Evolutionary conservation across 495 filamentous ascomycete species (phyloP).

Genomic region (Clavariopsis aquatica): DNA sequence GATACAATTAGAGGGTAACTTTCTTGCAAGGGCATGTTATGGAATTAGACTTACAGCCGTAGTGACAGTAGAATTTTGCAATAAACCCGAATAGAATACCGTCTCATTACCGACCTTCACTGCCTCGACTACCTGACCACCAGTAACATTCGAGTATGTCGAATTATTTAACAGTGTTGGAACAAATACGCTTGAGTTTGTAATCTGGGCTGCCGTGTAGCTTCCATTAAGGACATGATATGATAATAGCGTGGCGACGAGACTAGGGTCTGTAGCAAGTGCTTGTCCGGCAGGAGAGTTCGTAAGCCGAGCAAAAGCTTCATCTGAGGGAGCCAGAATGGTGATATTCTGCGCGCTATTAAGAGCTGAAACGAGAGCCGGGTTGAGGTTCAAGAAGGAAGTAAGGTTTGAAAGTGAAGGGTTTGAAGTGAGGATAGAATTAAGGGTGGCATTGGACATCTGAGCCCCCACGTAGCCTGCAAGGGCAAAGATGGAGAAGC

Average conservation of each 20-base stretch:
- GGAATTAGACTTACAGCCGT: slow-evolving; percentile 43
- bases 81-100: slow-evolving; percentile 45
- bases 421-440: slow-evolving; percentile 45
- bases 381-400: slow-evolving; percentile 49
- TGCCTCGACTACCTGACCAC: slow-evolving; percentile 52
- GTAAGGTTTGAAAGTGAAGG: slow-evolving; percentile 49
- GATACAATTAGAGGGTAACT: not conserved
- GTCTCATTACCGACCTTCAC: slow-evolving; percentile 39
- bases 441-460: slow-evolving; percentile 40
- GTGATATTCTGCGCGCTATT: slow-evolving; percentile 57
- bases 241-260: slow-evolving; percentile 52
- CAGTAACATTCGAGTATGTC: slow-evolving; percentile 53
- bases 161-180: slow-evolving; percentile 57
- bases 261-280: slow-evolving; percentile 42
- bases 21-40: not conserved
- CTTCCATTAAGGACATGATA: slow-evolving; percentile 69
- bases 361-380: slow-evolving; percentile 48
- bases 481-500: slow-evolving; percentile 38
- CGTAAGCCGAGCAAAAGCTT: slow-evolving; percentile 53
- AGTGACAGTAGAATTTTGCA: slow-evolving; percentile 41
- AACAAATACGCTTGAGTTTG: slow-evolving; percentile 52
- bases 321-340: slow-evolving; percentile 64
- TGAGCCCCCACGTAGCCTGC: slow-evolving; percentile 41
- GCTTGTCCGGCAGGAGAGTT: slow-evolving; percentile 39
- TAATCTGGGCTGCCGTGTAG: slow-evolving; percentile 47